Evolutionary conservation across 306 rosid genomes (phyloP).

Genomic region (Lathyrus aphaca): DNA sequence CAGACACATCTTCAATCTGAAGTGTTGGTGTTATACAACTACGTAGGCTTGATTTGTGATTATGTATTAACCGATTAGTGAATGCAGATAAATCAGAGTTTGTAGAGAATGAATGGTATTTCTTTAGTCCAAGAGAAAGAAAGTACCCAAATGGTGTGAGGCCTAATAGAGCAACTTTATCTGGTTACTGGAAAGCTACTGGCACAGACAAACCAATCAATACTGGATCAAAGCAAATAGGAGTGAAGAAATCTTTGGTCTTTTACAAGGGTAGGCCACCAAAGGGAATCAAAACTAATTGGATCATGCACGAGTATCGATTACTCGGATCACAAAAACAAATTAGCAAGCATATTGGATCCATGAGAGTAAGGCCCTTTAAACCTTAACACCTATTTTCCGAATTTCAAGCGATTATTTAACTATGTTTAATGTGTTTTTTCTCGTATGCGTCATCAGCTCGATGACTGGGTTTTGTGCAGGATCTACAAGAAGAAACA

Average conservation of each 20-base stretch:
- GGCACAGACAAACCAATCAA: conserved; percentile 84
- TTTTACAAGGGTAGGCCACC: conserved; percentile 86
- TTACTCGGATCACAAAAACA: conserved; percentile 53
- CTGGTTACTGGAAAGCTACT: conserved; percentile 92
- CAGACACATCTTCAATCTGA: not conserved
- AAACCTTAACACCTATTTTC: not conserved
- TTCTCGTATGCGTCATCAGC: conserved; percentile 50
- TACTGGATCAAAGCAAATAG: conserved; percentile 64
- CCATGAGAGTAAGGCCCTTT: conserved; percentile 68
- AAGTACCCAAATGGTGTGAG: conserved; percentile 87
- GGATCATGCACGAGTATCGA: conserved; percentile 91
- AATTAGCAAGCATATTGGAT: conserved; percentile 51
- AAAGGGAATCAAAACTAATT: conserved; percentile 71
- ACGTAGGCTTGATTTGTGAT: not conserved
- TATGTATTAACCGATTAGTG: conserved; percentile 21
- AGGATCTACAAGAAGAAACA: conserved; percentile 85
- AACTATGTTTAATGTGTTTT: conserved; percentile 10
- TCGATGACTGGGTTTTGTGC: conserved; percentile 96
- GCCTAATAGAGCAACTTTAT: conserved; percentile 77
- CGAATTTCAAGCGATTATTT: not conserved
- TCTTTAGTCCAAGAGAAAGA: conserved; percentile 80
- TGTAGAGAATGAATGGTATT: conserved; percentile 82
- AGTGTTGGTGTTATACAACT: not conserved
- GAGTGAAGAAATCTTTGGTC: conserved; percentile 82
- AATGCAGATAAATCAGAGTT: conserved; percentile 67